Percentiles rank a stretch among this genome's conserved stretches.
phyloP scores from a whole-genome alignment of 129 eudicot species.

The Helianthus tuberosus region DNA sequence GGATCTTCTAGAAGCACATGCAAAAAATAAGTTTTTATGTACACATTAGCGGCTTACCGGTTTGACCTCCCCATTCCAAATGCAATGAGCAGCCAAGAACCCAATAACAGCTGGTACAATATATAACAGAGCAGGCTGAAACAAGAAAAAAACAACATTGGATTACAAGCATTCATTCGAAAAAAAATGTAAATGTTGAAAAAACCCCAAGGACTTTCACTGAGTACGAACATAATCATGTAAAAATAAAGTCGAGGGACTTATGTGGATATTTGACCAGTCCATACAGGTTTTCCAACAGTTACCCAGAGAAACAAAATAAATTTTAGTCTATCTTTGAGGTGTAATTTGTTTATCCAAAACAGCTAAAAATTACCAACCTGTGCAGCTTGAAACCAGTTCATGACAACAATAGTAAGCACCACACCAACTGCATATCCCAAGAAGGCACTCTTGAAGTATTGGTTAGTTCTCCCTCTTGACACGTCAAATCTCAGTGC shows the following conservation, averaged over 20 bases:
- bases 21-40: neutral
- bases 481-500: slow-evolving; percentile 95
- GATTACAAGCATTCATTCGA: neutral
- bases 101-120: slow-evolving; percentile 95
- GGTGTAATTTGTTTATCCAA: neutral
- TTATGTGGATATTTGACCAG: neutral
- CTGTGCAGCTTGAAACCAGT: slow-evolving; percentile 99
- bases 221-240: neutral
- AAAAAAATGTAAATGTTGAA: neutral
- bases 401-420: slow-evolving; percentile 88
- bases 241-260: neutral
- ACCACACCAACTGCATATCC: slow-evolving; percentile 82
- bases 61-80: slow-evolving; percentile 95
- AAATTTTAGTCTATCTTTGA: neutral
- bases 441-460: slow-evolving; percentile 85
- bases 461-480: slow-evolving; percentile 72
- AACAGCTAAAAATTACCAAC: slow-evolving; percentile 38
- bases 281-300: neutral
- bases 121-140: slow-evolving; percentile 96
- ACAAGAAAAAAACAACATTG: slow-evolving; percentile 24
- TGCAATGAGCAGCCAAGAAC: slow-evolving; percentile 85
- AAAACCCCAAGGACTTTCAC: neutral
- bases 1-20: slow-evolving; percentile 1
- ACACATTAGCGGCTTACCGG: slow-evolving; percentile 46
- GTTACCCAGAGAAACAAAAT: neutral